phyloP scores from a whole-genome alignment of 345 rosid species.

The Iberis pinnata region DNA sequence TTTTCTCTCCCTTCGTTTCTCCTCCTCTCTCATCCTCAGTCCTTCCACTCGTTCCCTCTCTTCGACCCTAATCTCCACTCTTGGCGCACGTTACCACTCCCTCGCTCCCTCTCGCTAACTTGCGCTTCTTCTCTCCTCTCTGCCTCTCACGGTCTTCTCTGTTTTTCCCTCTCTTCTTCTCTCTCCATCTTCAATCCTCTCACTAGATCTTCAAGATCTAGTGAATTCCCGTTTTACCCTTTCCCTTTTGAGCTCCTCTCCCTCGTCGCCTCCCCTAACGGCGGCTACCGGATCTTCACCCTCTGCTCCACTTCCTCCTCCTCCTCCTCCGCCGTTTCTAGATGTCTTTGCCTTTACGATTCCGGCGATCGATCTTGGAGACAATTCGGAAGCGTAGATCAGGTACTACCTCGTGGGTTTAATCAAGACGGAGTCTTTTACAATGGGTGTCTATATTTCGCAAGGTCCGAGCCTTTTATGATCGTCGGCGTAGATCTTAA shows the following conservation, averaged over 20 bases:
- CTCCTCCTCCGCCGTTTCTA: conserved; percentile 22
- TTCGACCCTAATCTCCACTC: conserved; percentile 45
- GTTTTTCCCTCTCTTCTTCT: conserved; percentile 50
- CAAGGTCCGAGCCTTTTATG: conserved; percentile 59
- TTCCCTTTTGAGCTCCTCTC: conserved; percentile 56
- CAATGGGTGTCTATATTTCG: conserved; percentile 49
- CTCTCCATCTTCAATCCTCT: conserved; percentile 60
- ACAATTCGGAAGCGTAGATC: conserved; percentile 37
- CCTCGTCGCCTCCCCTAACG: conserved; percentile 41
- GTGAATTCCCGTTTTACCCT: conserved; percentile 56
- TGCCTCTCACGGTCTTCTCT: conserved; percentile 64
- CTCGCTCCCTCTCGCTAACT: conserved; percentile 33
- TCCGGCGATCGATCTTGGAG: conserved; percentile 49
- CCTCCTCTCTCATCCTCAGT: conserved; percentile 72
- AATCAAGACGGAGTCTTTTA: conserved; percentile 59
- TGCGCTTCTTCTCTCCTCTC: conserved; percentile 34
- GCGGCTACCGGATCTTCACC: conserved; percentile 59
- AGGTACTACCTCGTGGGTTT: conserved; percentile 31
- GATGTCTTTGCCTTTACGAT: conserved; percentile 50
- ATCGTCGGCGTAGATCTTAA: conserved; percentile 41
- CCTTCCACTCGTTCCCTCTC: conserved; percentile 39
- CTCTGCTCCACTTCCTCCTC: conserved; percentile 38
- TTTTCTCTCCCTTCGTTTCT: conserved; percentile 53
- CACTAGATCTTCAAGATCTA: conserved; percentile 49
- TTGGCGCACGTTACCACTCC: conserved; percentile 50